A percentile compares a stretch with the other conserved stretches of the same genome.
Conservation (phyloP, 305 asterid species). For the Solanum hybrid region DNA sequence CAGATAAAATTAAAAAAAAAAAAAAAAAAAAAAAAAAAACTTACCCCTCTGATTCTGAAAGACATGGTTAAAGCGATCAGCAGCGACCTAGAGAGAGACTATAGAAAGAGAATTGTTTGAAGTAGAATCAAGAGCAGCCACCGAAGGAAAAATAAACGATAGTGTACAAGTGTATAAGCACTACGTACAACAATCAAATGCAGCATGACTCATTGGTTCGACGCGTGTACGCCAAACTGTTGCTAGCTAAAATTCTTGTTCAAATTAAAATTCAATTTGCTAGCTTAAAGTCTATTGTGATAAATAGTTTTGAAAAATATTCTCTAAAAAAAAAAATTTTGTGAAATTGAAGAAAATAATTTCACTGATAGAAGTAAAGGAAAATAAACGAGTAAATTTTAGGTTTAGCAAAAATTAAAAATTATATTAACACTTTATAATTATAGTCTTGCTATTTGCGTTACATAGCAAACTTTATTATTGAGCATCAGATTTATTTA, state of each 20-base stretch:
- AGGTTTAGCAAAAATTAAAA: too few species aligned
- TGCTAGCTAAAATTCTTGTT: neutral
- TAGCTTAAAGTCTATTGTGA: neutral
- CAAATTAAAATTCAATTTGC: neutral
- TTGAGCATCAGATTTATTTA: too few species aligned
- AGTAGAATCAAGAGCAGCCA: neutral
- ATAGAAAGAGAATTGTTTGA: neutral
- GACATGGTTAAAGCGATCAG: slow-evolving; percentile 16
- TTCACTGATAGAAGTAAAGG: rapidly evolving
- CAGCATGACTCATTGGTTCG: neutral
- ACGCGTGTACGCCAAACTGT: neutral
- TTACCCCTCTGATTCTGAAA: slow-evolving; percentile 26
- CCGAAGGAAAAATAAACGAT: neutral
- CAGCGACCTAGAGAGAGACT: neutral
- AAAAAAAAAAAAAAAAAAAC: neutral
- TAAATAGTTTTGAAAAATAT: too few species aligned
- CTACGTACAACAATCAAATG: neutral
- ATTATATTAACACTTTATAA: too few species aligned
- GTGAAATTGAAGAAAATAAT: neutral
- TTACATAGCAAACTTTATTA: too few species aligned
- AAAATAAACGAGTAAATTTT: too few species aligned
- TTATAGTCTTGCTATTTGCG: too few species aligned
- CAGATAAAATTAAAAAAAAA: too few species aligned
- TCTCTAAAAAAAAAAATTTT: too few species aligned
- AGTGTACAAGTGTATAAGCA: neutral